Base-by-base conservation (phyloP, 257 asterid species). In the Solanum verrucosum region DNA sequence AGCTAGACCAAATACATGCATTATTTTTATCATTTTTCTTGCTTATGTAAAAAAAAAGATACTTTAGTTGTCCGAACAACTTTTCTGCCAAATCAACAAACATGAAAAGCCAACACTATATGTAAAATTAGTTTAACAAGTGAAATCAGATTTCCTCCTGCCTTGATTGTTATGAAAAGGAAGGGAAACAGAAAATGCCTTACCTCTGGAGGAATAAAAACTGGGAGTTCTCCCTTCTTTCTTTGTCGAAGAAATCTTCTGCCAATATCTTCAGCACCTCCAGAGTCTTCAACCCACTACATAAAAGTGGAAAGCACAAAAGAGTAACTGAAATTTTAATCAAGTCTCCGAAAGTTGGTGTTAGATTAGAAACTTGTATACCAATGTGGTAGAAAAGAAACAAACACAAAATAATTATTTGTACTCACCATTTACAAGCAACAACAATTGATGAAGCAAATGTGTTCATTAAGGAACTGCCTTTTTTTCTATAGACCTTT, bases 271-370 rank as follows among this genome's bases (percentile, higher is more conserved):
- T 95, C 96, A 88, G 92, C 91, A 87, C 98, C 99, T 88, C 99
- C 99, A 70, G 90, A 87, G 74, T 93, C 98, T 88, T 93, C 92
- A 78, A 96, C 93, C 98, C 98, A 95, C 99, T 95, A 89, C 73
- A 49, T 31, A 46, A 46, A 83, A 82, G 29, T 23, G 75, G 52
- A 35, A 63, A 15, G 79, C 71, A 49, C 25, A 78, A 31, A 52
- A 84, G 21, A 59, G 60, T 35, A 25, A 18, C 83, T 20, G 42
- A 23, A 33, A 84, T 33, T 11, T 25, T 65, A 60, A 40, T 34
- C 73, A 86, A 68, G 74, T 59, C 74, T 72, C 34, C 49, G 14
- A 84, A 72, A 74, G 82, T 21, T 70, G n/a, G 63, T 40, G 67
- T 18, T 27, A 29, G 38, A 29, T 27, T 16, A 81, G 67, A 79